Evolutionary conservation across 2,329 filamentous ascomycete species (phyloP).

Genomic region (Proliferodiscus dingleyae): DNA sequence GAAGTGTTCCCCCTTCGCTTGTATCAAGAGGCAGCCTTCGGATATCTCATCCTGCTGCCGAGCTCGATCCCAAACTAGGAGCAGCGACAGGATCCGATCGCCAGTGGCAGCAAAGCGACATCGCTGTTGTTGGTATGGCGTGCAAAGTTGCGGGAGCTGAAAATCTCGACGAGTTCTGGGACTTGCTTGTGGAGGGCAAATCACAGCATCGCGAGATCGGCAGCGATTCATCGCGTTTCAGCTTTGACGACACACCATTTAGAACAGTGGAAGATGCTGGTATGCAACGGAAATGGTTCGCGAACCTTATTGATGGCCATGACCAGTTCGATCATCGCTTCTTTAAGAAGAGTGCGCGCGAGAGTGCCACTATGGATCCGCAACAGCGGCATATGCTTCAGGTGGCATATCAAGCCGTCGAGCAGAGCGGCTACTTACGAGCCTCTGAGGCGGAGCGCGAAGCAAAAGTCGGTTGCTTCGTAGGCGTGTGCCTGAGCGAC

Average conservation of each 20-base stretch:
- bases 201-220: conserved; percentile 26
- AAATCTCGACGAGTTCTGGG: conserved; percentile 62
- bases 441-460: too few species aligned
- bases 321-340: conserved; percentile 14
- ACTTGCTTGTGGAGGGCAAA: conserved; percentile 55
- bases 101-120: too few species aligned
- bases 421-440: conserved; percentile 3
- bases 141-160: conserved; percentile 48
- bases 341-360: conserved; percentile 11
- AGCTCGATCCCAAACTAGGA: too few species aligned
- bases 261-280: too few species aligned
- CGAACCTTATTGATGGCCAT: conserved; percentile 11
- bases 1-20: too few species aligned
- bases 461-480: conserved; percentile 3
- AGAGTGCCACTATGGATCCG: conserved; percentile 23
- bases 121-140: conserved; percentile 48
- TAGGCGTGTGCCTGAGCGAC: conserved; percentile 2
- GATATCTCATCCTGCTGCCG: too few species aligned
- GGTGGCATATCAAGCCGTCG: conserved; percentile 9
- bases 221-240: conserved; percentile 12
- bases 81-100: too few species aligned
- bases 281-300: conserved; percentile 6
- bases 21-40: too few species aligned
- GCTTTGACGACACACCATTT: too few species aligned
- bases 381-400: conserved; percentile 15